Conservation (phyloP, 306 rosid species). For the Lablab purpureus region DNA sequence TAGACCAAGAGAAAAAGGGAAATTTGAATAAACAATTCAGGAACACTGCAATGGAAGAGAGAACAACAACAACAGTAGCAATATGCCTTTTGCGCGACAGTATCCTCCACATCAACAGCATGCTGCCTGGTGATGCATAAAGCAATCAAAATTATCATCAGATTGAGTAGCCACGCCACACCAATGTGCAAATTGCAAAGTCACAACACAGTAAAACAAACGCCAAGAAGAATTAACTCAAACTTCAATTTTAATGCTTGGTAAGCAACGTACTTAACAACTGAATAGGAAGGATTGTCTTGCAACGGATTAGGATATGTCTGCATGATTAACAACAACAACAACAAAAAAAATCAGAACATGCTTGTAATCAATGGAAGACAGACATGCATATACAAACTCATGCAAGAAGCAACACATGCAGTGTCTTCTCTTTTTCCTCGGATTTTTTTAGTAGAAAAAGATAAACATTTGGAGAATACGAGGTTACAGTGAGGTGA, state of each 20-base stretch:
- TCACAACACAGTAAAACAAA: not conserved
- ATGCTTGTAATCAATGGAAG: not conserved
- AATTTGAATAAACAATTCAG: not conserved
- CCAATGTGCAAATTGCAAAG: not conserved
- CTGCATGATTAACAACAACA: slow-evolving; percentile 54
- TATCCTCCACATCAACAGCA: slow-evolving; percentile 76
- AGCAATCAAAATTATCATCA: slow-evolving; percentile 19
- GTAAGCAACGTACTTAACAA: slow-evolving; percentile 67
- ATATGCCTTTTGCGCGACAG: slow-evolving; percentile 65
- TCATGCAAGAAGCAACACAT: not conserved
- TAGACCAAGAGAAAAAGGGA: slow-evolving; percentile 41
- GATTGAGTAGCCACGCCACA: not conserved
- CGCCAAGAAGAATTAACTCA: not conserved
- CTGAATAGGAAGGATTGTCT: slow-evolving; percentile 85
- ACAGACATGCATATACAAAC: not conserved
- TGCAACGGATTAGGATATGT: slow-evolving; percentile 81
- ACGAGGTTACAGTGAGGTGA: slow-evolving; percentile 57
- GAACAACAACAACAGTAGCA: not conserved
- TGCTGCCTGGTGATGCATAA: slow-evolving; percentile 72
- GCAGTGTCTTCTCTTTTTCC: not conserved
- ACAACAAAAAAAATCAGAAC: not conserved
- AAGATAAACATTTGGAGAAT: not conserved
- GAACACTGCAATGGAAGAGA: not conserved
- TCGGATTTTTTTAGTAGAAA: not conserved
- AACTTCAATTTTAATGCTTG: not conserved